Evolutionary conservation across 768 basidiomycete genomes (phyloP).

Genomic region (Lenzites betulinus): DNA sequence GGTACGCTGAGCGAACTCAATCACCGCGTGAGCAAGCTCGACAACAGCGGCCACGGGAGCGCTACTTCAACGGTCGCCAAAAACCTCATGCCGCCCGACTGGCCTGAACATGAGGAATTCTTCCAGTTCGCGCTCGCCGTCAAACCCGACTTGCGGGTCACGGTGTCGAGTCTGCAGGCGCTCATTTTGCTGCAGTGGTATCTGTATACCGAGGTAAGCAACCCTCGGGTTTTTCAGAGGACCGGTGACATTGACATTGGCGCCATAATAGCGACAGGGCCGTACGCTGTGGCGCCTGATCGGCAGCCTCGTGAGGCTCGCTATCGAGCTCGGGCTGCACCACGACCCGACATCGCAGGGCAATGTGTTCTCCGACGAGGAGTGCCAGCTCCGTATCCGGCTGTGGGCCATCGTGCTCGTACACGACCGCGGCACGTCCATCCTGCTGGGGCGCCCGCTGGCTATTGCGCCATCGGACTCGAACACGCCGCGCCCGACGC

Average conservation of each 20-base stretch:
- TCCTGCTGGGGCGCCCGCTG: slow-evolving; percentile 83
- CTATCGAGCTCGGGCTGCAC: slow-evolving; percentile 83
- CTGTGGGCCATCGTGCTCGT: slow-evolving; percentile 85
- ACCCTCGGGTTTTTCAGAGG: neutral
- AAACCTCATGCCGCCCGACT: slow-evolving; percentile 63
- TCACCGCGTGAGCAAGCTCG: slow-evolving; percentile 58
- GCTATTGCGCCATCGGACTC: slow-evolving; percentile 83
- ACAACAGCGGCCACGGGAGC: slow-evolving; percentile 44
- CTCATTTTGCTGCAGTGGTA: slow-evolving; percentile 88
- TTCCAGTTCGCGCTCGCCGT: slow-evolving; percentile 76
- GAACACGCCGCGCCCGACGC: slow-evolving; percentile 73
- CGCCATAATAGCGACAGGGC: slow-evolving; percentile 70
- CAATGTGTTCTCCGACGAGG: slow-evolving; percentile 67
- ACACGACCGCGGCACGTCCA: slow-evolving; percentile 86
- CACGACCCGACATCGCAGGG: slow-evolving; percentile 77
- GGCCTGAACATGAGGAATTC: slow-evolving; percentile 85
- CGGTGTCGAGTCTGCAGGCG: slow-evolving; percentile 80
- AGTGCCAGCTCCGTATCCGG: slow-evolving; percentile 76
- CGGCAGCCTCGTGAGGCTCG: slow-evolving; percentile 78
- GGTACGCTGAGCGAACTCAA: slow-evolving; percentile 85
- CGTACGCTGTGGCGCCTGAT: slow-evolving; percentile 87
- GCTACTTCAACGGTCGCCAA: slow-evolving; percentile 42
- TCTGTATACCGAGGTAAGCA: slow-evolving; percentile 78
- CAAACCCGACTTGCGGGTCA: slow-evolving; percentile 83
- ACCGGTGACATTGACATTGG: slow-evolving; percentile 7